phyloP scores from a whole-genome alignment of 768 basidiomycete genomes.

The Boletus sp. region DNA sequence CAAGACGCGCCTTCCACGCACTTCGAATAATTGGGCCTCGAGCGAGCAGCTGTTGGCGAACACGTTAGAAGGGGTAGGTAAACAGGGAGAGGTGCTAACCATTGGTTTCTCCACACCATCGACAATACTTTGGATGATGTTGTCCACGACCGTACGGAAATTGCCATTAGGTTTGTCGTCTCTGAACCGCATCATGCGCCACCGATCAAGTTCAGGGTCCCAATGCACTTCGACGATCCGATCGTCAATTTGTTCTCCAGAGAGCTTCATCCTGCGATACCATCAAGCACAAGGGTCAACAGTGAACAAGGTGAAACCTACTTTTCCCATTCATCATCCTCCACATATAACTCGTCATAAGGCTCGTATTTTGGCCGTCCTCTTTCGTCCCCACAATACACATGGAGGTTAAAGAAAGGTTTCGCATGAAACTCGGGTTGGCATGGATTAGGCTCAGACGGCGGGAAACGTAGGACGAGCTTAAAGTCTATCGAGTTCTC shows the following conservation, averaged over 20 bases:
- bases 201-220: slow-evolving; percentile 63
- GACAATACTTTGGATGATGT: slow-evolving; percentile 85
- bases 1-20: slow-evolving; percentile 71
- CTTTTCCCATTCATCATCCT: slow-evolving; percentile 93
- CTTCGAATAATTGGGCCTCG: slow-evolving; percentile 62
- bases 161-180: slow-evolving; percentile 95
- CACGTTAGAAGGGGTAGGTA: slow-evolving; percentile 9
- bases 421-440: slow-evolving; percentile 82
- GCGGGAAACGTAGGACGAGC: slow-evolving; percentile 90
- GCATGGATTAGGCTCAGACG: slow-evolving; percentile 46
- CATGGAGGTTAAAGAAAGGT: slow-evolving; percentile 80
- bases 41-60: slow-evolving; percentile 56
- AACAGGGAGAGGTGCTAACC: slow-evolving; percentile 45
- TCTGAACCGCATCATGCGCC: slow-evolving; percentile 92
- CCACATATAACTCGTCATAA: slow-evolving; percentile 83
- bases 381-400: slow-evolving; percentile 73
- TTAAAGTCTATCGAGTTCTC: slow-evolving; percentile 99
- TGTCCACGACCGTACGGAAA: slow-evolving; percentile 78
- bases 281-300: slow-evolving; percentile 1
- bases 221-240: slow-evolving; percentile 93
- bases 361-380: slow-evolving; percentile 65
- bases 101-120: slow-evolving; percentile 91
- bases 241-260: slow-evolving; percentile 88
- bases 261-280: slow-evolving; percentile 68
- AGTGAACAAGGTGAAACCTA: slow-evolving; percentile 39